Evolutionary conservation across 176 grass and related monocot species (phyloP).

Genomic region (Hsuehochloa calcarea): DNA sequence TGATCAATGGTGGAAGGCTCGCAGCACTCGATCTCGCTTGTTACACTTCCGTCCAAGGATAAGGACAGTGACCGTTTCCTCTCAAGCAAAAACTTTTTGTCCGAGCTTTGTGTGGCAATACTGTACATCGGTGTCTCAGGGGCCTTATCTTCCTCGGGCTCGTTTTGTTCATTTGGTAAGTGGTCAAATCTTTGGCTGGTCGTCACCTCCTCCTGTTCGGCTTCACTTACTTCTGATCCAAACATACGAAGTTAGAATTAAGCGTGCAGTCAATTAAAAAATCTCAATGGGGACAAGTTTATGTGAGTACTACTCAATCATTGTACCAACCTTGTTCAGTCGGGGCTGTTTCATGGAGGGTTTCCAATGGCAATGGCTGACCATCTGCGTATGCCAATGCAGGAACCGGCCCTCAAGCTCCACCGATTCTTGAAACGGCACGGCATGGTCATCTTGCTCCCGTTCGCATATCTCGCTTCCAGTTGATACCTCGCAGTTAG

Average conservation of each 20-base stretch:
- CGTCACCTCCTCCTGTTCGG: slow-evolving; percentile 8
- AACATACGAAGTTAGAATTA: slow-evolving; percentile 4
- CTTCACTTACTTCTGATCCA: slow-evolving; percentile 22
- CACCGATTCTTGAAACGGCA: slow-evolving; percentile 36
- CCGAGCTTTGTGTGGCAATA: slow-evolving; percentile 44
- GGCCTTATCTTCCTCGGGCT: slow-evolving; percentile 57
- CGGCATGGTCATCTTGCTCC: slow-evolving; percentile 37
- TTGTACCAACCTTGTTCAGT: slow-evolving; percentile 39
- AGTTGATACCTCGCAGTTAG: slow-evolving; percentile 62
- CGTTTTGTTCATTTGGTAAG: slow-evolving; percentile 29
- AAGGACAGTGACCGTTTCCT: slow-evolving; percentile 59
- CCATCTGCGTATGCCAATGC: slow-evolving; percentile 22
- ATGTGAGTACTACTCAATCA: background rate
- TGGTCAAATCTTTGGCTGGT: background rate
- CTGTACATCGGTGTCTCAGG: slow-evolving; percentile 63
- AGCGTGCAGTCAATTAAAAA: background rate
- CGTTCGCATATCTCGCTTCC: slow-evolving; percentile 77
- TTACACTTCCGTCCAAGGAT: slow-evolving; percentile 67
- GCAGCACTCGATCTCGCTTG: slow-evolving; percentile 52
- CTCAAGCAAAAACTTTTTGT: slow-evolving; percentile 48
- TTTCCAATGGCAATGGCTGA: slow-evolving; percentile 25
- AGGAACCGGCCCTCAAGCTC: background rate
- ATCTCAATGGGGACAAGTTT: background rate
- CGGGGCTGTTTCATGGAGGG: slow-evolving; percentile 16
- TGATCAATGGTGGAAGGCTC: slow-evolving; percentile 64